Evolutionary conservation across 495 filamentous ascomycete species (phyloP).

Genomic region (Penicillium mononematosum): DNA sequence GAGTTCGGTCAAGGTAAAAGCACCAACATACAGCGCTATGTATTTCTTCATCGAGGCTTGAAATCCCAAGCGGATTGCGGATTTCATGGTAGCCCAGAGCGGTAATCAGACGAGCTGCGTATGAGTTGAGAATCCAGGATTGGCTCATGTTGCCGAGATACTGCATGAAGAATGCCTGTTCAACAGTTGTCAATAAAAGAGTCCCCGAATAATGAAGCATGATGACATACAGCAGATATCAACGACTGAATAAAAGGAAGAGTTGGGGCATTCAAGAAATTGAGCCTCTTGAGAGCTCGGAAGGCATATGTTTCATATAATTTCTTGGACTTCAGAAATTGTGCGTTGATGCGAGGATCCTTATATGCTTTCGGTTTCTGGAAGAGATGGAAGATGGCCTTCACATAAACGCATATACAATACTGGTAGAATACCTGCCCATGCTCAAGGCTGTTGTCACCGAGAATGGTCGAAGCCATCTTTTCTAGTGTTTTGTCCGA

Average conservation of each 20-base stretch:
- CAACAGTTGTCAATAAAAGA: not conserved
- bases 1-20: conserved; percentile 31
- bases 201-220: not conserved
- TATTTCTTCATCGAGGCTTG: conserved; percentile 23
- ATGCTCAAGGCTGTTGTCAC: conserved; percentile 8
- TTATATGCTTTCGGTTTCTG: conserved; percentile 20
- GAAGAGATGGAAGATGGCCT: conserved; percentile 23
- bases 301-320: conserved; percentile 23
- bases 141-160: conserved; percentile 27
- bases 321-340: conserved; percentile 24
- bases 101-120: conserved; percentile 29
- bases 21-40: conserved; percentile 30
- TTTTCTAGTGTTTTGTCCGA: conserved; percentile 23
- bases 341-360: conserved; percentile 18
- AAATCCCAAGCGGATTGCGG: not conserved
- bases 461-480: conserved; percentile 22
- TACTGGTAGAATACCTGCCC: conserved; percentile 29
- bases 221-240: conserved; percentile 28
- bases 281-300: conserved; percentile 20
- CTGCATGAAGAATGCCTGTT: conserved; percentile 32
- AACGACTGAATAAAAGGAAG: conserved; percentile 28
- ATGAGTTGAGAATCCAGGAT: conserved; percentile 30
- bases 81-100: conserved; percentile 29
- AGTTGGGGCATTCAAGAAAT: conserved; percentile 23
- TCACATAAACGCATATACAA: conserved; percentile 31